Base-by-base conservation (phyloP, 2,329 filamentous ascomycete genomes). In the Pseudogymnoascus sp. region DNA sequence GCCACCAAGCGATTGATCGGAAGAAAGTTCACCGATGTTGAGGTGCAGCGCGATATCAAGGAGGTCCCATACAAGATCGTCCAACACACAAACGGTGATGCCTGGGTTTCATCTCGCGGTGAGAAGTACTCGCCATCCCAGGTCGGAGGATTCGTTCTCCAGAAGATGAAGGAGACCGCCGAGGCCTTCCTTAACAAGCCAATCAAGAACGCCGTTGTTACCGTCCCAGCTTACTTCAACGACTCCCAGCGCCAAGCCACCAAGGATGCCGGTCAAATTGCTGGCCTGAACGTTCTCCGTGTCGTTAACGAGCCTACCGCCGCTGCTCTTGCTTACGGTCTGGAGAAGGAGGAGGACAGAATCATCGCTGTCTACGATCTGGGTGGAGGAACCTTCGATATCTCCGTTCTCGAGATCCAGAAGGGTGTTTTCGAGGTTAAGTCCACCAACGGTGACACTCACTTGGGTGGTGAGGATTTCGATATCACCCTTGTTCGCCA, bases 111-210 rank as follows among this genome's bases (percentile, higher is more conserved):
- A 78, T 90, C 92, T 70, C 91, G 92, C 70, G 92, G 87, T 74
- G 87, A 97, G 79, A 96, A 92, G 78, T 97, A 97, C 83, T 97
- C 92, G 68, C 93, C 93, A 63, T 96, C 92, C n/a, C 93, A 97
- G 79, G 90, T 97, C 67, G 93, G 93, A 84, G 93, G 92, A 74
- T 96, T 97, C 78, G 84, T 97, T 68, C 85, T 97, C 72, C 88
- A 92, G 78, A 97, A 97, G 86, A 97, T 97, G 93, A 97, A 96
- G 87, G 93, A 97, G 84, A 97, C 93, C 60, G 93, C 93, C 68
- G 92, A 97, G 82, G 82, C 89, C 65, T 96, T 95, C 80, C 85
- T 96, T 68, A 86, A 89, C 79, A 96, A 92, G 82, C 85, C 86
- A 64, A 80, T 96, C 73, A 94, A 96, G 85, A 96, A 97, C 75